Evolutionary conservation across 306 rosid genomes (phyloP), one percentile per base, ranked within the genome.

Genomic region (Chamaecrista fasciculata): DNA sequence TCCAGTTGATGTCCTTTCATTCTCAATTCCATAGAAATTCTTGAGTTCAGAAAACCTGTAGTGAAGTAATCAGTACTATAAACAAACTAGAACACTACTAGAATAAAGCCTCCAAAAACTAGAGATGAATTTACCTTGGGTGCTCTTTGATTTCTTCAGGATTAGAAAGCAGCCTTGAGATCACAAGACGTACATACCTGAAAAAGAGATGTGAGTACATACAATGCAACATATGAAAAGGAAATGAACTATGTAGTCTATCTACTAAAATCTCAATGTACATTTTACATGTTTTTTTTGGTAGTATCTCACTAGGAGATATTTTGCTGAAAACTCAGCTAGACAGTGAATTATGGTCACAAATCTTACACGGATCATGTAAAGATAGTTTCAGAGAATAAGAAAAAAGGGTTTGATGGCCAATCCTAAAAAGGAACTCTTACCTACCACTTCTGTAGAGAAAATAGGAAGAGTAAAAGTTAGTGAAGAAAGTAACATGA

Each of bases 121-220:
- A 39, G 20, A 59, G 56, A 79, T 53, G 53, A 73, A 67, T 29
- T 79, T 79, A 94, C 99, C 96, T 91, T 19, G 96, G 92, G 62
- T 94, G 95, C 78, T 71, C 73, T 64, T 78, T 81, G 80, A 83
- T 83, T 77, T 91, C 97, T 75, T 85, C 85, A 40, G 79, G 81
- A 85, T 61, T 81, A 57, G 71, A 80, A 39, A 79, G 89, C 87
- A 76, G 49, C 76, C 78, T 85, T 15, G 96, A 86, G 78, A 81
- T 70, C 43, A 91, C 87, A 64, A 79, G 80, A 48, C 97, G 99
- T 61, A 91, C 86, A 80, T 94, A 94, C 85, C 98, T 94, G 84
- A 82, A 80, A 34, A 67, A 60, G 72, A 48, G 66, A 39, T 37
- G 21, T 62, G 25, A 59, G 43, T 49, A 63, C 62, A 71, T 44